Percentiles rank a stretch among this genome's conserved stretches.
Evolutionary conservation across 129 eudicot genomes (phyloP).

Genomic region (Saposhnikovia divaricata): DNA sequence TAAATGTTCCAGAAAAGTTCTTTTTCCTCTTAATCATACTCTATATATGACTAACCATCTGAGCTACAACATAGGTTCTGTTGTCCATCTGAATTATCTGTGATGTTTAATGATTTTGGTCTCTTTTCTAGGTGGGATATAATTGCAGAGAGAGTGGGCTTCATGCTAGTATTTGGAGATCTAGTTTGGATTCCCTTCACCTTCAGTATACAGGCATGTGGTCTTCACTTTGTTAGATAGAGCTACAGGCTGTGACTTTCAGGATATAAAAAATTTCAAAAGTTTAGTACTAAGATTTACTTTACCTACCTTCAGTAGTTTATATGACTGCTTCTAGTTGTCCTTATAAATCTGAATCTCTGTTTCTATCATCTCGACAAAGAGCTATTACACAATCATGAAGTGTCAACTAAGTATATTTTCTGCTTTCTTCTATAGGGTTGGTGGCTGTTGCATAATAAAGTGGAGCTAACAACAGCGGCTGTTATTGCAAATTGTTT

Average conservation of each 20-base stretch:
- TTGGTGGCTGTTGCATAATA: constrained; percentile 89
- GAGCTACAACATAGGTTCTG: background rate
- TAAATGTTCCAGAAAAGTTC: background rate
- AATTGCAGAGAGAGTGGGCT: constrained; percentile 94
- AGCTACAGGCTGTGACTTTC: no score
- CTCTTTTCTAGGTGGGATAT: constrained; percentile 83
- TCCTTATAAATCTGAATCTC: background rate
- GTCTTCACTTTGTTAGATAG: background rate
- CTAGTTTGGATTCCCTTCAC: constrained; percentile 97
- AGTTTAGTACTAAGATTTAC: background rate
- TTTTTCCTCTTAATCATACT: background rate
- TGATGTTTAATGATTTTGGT: background rate
- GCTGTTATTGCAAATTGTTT: constrained; percentile 69
- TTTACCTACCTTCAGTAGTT: background rate
- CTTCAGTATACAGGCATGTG: constrained; percentile 88
- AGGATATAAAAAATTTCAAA: no score
- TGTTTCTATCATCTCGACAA: background rate
- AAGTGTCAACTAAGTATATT: constrained; percentile 1
- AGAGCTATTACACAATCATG: background rate
- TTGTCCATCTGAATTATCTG: background rate
- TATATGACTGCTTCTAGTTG: background rate
- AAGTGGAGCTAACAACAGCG: constrained; percentile 67
- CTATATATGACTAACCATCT: background rate
- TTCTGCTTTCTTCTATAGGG: constrained; percentile 32
- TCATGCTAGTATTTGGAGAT: constrained; percentile 98